Evolutionary conservation across 331 rosid species (phyloP).

Genomic region (Cucumis variabilis): DNA sequence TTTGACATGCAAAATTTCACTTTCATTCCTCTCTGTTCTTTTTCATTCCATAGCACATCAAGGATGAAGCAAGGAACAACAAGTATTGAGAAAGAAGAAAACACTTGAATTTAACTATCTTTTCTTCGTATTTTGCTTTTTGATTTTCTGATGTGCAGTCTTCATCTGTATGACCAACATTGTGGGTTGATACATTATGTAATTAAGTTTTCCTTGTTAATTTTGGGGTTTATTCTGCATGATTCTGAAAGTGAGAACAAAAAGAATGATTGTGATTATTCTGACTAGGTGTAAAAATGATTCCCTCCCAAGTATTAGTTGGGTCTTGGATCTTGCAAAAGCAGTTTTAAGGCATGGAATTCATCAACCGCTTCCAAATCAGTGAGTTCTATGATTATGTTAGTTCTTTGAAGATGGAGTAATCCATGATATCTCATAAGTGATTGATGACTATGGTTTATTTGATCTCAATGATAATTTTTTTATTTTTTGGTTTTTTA

Average conservation of each 20-base stretch:
- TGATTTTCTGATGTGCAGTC: constrained; percentile 9
- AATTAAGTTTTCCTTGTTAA: constrained; percentile 38
- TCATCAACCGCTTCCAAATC: constrained; percentile 83
- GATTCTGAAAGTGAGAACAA: constrained; percentile 64
- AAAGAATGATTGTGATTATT: constrained; percentile 51
- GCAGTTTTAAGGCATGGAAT: constrained; percentile 96
- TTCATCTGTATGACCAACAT: constrained; percentile 1
- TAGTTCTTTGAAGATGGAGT: neutral
- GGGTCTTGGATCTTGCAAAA: constrained; percentile 96
- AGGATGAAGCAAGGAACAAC: too few species aligned
- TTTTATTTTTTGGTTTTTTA: neutral
- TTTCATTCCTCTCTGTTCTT: too few species aligned
- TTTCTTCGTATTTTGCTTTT: neutral
- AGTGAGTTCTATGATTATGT: constrained; percentile 57
- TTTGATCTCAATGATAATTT: neutral
- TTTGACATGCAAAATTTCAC: too few species aligned
- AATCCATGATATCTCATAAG: neutral
- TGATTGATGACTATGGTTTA: neutral
- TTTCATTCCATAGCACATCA: too few species aligned
- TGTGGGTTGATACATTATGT: constrained; percentile 30
- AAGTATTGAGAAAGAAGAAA: too few species aligned
- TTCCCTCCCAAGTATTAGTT: constrained; percentile 77
- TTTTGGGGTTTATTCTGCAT: constrained; percentile 50
- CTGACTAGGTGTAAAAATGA: constrained; percentile 87
- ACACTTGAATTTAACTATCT: too few species aligned